Base-by-base conservation (phyloP, 306 rosid genomes). In the Pyrus bretschneideri region DNA sequence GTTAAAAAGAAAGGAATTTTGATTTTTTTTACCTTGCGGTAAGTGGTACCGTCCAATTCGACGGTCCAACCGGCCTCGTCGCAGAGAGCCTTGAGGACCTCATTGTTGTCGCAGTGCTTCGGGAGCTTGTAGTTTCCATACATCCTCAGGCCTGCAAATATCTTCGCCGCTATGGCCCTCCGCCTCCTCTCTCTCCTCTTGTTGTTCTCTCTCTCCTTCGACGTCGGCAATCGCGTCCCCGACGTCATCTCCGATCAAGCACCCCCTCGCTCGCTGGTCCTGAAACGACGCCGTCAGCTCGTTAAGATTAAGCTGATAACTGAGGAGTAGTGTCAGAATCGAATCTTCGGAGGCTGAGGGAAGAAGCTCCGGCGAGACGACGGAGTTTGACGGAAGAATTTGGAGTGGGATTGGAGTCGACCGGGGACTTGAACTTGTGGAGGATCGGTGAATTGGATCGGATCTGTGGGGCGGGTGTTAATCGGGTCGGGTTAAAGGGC, bases 151-250 rank as follows among this genome's bases (percentile, higher is more conserved):
- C 97, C 98, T 1, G 93, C 4, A 70, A 89, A 93, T 84, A 93
- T 93, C 90, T 91, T 93, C 33, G 98, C 92, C 22, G 96, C 91
- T 15, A 89, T 89, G 14, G 97, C 98, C 76, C 96, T 87, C 23
- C 96, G 79, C 79, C 93, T 76, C 18, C 97, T 79, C 89, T 93
- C 98, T 18, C 97, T 82, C 81, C 79, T 86, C 85, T 91, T 93
- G 86, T 91, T 91, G 89, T 89, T 93, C 83, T 93, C 98, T 46
- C 98, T 87, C 89, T 91, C 98, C 89, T 87, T 89, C 96, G 91
- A 91, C 22, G 97, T 88, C 7, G 97, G 98, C 55, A 86, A 84
- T 76, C 97, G 85, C 70, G 87, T 76, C 80, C 97, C 98, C 59
- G 91, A 81, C 85, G 96, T 88, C 98, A 93, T 93, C 85, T 55